Evolutionary conservation across 2,329 filamentous ascomycete species (phyloP), one percentile per base, ranked within the genome.

Genomic region (Diaporthe capsici): DNA sequence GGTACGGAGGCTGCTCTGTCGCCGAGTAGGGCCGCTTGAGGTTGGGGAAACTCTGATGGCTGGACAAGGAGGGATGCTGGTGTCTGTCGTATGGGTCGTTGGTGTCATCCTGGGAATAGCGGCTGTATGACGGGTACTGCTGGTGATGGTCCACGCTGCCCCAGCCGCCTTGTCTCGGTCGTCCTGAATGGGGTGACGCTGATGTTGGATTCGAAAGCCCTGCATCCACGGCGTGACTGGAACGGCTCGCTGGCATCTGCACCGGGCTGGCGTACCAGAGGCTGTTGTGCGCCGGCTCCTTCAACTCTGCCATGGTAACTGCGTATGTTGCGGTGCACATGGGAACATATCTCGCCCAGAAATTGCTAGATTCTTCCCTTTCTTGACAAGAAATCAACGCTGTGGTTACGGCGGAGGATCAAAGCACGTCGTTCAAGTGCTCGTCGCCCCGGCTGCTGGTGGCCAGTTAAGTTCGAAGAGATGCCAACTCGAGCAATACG

Each of bases 261-360:
- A 90, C 86, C 75, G 88, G 87, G 77, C 85, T 86, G 78, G 86
- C 87, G 83, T 92, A 92, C 90, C 90, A 92, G 80, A 92, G 84
- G 83, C 86, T 87, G 80, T 87, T 86, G 83, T 91, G 90, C 82
- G 87, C 84, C 81, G 89, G 85, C 84, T 92, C 90, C 87, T 91
- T 91, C 86, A 92, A 83, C 83, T 91, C 90, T 88, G 90, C 89
- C 90, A 92, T 91, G 82, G 87, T 90, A 82, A 88, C 87, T 85
- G 89, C 88, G 84, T 91, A 90, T 79, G 89, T 89, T 83, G 89
- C 88, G 85, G 89, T 89, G 86, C 90, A 90, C 89, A 91, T 91
- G 88, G 84, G 88, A 86, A 82, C 88, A 89, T 90, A 81, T 86
- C 86, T 82, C 76, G 79, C 77, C 77, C 73, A 77, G 73, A 65